A percentile compares a stretch with the other conserved stretches of the same genome.
These are phyloP conservation scores for Calonectria pteridis DNA, from an alignment of 2,329 filamentous ascomycete species.

Conservation along the genomic window DNA sequence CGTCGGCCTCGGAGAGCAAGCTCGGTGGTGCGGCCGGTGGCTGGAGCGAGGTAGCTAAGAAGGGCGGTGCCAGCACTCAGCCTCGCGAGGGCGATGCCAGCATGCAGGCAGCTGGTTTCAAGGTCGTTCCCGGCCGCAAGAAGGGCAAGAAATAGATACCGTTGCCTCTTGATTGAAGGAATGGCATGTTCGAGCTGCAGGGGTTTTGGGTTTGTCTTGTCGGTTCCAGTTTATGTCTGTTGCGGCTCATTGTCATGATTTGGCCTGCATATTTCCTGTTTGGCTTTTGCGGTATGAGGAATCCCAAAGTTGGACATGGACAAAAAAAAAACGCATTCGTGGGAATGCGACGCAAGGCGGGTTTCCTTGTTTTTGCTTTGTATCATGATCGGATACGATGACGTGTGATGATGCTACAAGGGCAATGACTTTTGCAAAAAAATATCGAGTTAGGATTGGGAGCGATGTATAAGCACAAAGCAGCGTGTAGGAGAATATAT, in stretches of 20 bases:
- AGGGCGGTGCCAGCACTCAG: conserved; percentile 68
- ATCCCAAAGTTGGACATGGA: neutral
- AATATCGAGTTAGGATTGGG: neutral
- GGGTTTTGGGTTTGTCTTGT: neutral
- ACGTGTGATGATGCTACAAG: conserved; percentile 19
- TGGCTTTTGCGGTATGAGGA: neutral
- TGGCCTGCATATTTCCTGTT: neutral
- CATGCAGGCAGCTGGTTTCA: conserved; percentile 75
- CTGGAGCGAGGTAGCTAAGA: conserved; percentile 98
- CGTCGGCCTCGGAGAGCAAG: conserved; percentile 64
- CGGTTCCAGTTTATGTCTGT: neutral
- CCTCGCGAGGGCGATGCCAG: conserved; percentile 58
- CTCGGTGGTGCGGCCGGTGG: conserved; percentile 69
- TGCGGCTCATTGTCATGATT: neutral
- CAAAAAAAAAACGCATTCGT: neutral
- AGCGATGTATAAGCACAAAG: conserved; percentile 11
- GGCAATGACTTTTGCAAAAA: neutral
- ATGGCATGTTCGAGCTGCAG: conserved; percentile 21
- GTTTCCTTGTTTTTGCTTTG: conserved; percentile 1
- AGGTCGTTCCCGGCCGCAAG: conserved; percentile 92
- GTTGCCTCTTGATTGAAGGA: conserved; percentile 30
- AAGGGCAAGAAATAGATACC: conserved; percentile 80
- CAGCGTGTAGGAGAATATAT: conserved; percentile 20
- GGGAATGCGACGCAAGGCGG: neutral
- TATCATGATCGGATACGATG: conserved; percentile 17